These are phyloP conservation scores for Hypoxylon sp. DNA, from an alignment of 2,329 filamentous ascomycete genomes.

Conservation along the genomic window DNA sequence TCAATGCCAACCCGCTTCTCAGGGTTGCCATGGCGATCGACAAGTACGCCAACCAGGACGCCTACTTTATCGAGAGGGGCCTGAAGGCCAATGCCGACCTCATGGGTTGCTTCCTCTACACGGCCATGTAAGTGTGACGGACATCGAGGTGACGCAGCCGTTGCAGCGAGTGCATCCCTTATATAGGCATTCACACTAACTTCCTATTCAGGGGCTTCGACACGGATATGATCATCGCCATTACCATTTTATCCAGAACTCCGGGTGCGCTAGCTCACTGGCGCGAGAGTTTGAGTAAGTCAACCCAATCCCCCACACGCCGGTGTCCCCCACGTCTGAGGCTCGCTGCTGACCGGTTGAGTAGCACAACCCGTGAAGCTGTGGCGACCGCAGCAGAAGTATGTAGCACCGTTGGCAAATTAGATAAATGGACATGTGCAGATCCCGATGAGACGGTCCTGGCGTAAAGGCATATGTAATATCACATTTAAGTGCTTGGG, in stretches of 20 bases:
- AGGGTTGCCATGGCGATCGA: slow-evolving; percentile 58
- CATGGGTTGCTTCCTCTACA: slow-evolving; percentile 61
- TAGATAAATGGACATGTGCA: slow-evolving; percentile 21
- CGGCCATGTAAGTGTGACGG: slow-evolving; percentile 52
- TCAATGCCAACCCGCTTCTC: slow-evolving; percentile 54
- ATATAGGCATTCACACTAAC: slow-evolving; percentile 5
- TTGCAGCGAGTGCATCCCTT: background rate
- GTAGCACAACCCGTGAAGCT: slow-evolving; percentile 51
- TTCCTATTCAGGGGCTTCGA: slow-evolving; percentile 50
- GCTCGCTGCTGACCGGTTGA: slow-evolving; percentile 22
- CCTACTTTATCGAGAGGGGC: slow-evolving; percentile 56
- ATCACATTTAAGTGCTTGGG: slow-evolving; percentile 8
- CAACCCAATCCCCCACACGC: slow-evolving; percentile 3
- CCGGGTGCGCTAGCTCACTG: slow-evolving; percentile 53
- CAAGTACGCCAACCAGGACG: slow-evolving; percentile 54
- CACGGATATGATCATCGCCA: slow-evolving; percentile 52
- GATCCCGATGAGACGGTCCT: background rate
- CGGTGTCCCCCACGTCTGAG: slow-evolving; percentile 16
- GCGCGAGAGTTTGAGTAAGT: slow-evolving; percentile 53
- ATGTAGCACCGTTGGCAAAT: slow-evolving; percentile 45
- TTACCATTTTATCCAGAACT: slow-evolving; percentile 49
- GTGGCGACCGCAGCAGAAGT: slow-evolving; percentile 54
- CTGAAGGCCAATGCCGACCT: slow-evolving; percentile 62
- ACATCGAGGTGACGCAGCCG: background rate
- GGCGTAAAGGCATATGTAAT: slow-evolving; percentile 5